phyloP scores from a whole-genome alignment of 495 filamentous ascomycete genomes.

The Paragyromitra xinjiangensis region DNA sequence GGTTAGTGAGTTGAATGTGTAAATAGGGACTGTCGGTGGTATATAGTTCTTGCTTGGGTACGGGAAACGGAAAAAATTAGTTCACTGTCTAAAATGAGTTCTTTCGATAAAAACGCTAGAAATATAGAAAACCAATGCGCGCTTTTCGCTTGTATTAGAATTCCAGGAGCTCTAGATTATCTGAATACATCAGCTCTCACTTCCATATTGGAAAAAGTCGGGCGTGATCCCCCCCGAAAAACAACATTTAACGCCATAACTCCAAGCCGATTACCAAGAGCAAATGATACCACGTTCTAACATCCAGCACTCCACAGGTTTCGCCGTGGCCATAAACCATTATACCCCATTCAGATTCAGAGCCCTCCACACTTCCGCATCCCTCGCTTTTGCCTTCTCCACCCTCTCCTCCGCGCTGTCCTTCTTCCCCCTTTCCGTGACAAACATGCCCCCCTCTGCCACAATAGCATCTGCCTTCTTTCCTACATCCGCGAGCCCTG shows the following conservation, averaged over 20 bases:
- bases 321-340: neutral
- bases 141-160: neutral
- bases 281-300: neutral
- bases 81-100: neutral
- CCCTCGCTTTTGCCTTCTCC: constrained; percentile 49
- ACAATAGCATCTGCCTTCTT: constrained; percentile 46
- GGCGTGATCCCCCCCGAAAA: neutral
- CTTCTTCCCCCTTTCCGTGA: constrained; percentile 53
- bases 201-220: neutral
- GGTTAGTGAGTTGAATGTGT: constrained; percentile 66
- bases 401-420: constrained; percentile 41
- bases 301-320: neutral
- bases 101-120: neutral
- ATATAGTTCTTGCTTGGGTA: neutral
- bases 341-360: constrained; percentile 27
- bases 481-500: constrained; percentile 58
- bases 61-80: neutral
- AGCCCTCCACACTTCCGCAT: constrained; percentile 40
- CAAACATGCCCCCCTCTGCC: constrained; percentile 42
- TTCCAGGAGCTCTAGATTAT: neutral
- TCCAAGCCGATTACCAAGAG: constrained; percentile 13
- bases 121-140: neutral
- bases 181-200: neutral
- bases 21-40: constrained; percentile 25
- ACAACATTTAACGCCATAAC: constrained; percentile 1